A percentile compares a stretch with the other conserved stretches of the same genome.
These are phyloP conservation scores for Caloboletus inedulis DNA, from an alignment of 1,284 basidiomycete genomes.

Conservation along the genomic window DNA sequence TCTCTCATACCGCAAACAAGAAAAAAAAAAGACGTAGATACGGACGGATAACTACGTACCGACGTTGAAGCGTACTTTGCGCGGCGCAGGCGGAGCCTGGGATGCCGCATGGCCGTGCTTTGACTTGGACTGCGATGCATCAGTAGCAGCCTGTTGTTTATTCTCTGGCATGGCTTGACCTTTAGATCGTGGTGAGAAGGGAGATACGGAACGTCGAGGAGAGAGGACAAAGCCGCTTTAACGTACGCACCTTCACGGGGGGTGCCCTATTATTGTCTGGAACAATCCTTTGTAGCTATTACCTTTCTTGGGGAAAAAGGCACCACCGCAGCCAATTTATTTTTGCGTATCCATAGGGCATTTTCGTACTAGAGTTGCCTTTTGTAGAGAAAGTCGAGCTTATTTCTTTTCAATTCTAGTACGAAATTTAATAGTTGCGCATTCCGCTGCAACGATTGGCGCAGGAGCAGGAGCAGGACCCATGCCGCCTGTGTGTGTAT, in stretches of 20 bases:
- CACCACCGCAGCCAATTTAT: constrained; percentile 2
- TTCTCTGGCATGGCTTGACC: constrained; percentile 26
- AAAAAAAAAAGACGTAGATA: background rate
- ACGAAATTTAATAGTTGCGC: too few relatives aligned
- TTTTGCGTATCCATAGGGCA: background rate
- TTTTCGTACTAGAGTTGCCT: constrained; percentile 10
- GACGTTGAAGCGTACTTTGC: constrained; percentile 91
- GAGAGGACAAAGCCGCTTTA: constrained; percentile 15
- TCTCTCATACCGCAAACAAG: background rate
- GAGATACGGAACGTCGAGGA: constrained; percentile 5
- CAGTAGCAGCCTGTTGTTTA: constrained; percentile 14
- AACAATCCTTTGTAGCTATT: constrained; percentile 15
- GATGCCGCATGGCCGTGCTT: constrained; percentile 63
- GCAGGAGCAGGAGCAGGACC: too few relatives aligned
- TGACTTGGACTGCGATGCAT: constrained; percentile 41
- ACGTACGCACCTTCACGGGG: constrained; percentile 1
- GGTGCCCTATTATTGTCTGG: constrained; percentile 18
- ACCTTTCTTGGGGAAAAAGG: constrained; percentile 6
- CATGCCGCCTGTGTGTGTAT: too few relatives aligned
- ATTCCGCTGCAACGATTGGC: too few relatives aligned
- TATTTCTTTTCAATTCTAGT: background rate
- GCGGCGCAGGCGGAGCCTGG: constrained; percentile 64
- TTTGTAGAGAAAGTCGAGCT: background rate
- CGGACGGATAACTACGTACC: constrained; percentile 51
- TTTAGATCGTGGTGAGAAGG: background rate